Conservation (phyloP, 2,329 filamentous ascomycete genomes). For the Fusarium staphyleae region DNA sequence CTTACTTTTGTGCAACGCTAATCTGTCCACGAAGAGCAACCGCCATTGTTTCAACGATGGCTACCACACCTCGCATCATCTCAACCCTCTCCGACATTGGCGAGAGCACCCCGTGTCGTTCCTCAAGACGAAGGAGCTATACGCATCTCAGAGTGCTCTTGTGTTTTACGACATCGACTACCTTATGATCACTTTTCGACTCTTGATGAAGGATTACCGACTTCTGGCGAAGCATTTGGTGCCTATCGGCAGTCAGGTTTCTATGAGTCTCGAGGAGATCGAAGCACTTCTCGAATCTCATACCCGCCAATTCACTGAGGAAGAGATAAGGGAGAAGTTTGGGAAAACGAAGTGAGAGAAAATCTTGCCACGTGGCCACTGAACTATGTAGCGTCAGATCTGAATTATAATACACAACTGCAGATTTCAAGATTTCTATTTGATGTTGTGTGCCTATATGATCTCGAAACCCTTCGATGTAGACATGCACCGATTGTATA, state of each 20-base stretch:
- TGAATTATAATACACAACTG: no score
- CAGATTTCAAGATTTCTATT: no score
- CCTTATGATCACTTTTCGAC: slow-evolving; percentile 73
- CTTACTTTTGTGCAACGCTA: no score
- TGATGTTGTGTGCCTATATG: no score
- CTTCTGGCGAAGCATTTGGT: slow-evolving; percentile 74
- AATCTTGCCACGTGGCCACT: no score
- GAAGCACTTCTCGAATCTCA: slow-evolving; percentile 33
- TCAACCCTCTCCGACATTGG: slow-evolving; percentile 82
- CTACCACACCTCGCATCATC: slow-evolving; percentile 82
- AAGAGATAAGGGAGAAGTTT: slow-evolving; percentile 37
- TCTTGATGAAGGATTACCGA: slow-evolving; percentile 75
- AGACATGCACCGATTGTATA: no score
- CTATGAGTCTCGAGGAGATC: slow-evolving; percentile 62
- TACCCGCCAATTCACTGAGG: slow-evolving; percentile 37
- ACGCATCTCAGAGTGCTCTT: slow-evolving; percentile 71
- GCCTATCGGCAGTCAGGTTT: slow-evolving; percentile 75
- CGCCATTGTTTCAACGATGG: slow-evolving; percentile 85
- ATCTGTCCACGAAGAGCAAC: slow-evolving; percentile 65
- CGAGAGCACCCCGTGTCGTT: slow-evolving; percentile 80
- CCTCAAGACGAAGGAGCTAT: slow-evolving; percentile 71
- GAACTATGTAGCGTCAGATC: not conserved
- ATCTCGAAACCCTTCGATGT: no score
- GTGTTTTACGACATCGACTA: slow-evolving; percentile 86
- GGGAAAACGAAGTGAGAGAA: not conserved